These are phyloP conservation scores for Typha latifolia DNA, from an alignment of 176 grass and related monocot species.

Conservation along the genomic window DNA sequence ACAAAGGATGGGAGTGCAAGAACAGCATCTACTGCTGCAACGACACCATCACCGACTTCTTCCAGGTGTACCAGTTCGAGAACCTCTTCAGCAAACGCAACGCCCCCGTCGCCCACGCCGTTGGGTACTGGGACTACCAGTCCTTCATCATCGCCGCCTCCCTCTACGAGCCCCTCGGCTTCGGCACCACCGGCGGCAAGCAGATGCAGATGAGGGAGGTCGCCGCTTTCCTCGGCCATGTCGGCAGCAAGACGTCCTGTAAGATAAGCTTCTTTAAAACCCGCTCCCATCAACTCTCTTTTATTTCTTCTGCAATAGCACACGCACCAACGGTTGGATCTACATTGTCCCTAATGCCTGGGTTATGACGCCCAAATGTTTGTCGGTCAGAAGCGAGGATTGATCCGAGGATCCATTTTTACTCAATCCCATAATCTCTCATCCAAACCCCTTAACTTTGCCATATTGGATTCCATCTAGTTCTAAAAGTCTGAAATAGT, in stretches of 20 bases:
- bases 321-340: neutral
- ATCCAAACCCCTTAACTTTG: too few species aligned
- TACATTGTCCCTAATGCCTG: neutral
- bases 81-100: slow-evolving; percentile 79
- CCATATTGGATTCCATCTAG: too few species aligned
- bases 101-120: slow-evolving; percentile 43
- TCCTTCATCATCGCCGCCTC: slow-evolving; percentile 70
- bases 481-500: too few species aligned
- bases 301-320: neutral
- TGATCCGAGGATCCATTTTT: too few species aligned
- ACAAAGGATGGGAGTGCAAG: slow-evolving; percentile 85
- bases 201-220: slow-evolving; percentile 58
- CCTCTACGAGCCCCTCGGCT: slow-evolving; percentile 60
- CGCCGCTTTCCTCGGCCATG: slow-evolving; percentile 84
- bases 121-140: slow-evolving; percentile 65
- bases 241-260: slow-evolving; percentile 80
- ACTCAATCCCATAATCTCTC: too few species aligned
- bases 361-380: too few species aligned
- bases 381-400: too few species aligned
- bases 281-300: neutral
- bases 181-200: slow-evolving; percentile 73
- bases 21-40: slow-evolving; percentile 80
- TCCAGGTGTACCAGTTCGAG: slow-evolving; percentile 80
- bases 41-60: slow-evolving; percentile 68
- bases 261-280: neutral